Base-by-base conservation (phyloP, 345 rosid species). In the Punica granatum region DNA sequence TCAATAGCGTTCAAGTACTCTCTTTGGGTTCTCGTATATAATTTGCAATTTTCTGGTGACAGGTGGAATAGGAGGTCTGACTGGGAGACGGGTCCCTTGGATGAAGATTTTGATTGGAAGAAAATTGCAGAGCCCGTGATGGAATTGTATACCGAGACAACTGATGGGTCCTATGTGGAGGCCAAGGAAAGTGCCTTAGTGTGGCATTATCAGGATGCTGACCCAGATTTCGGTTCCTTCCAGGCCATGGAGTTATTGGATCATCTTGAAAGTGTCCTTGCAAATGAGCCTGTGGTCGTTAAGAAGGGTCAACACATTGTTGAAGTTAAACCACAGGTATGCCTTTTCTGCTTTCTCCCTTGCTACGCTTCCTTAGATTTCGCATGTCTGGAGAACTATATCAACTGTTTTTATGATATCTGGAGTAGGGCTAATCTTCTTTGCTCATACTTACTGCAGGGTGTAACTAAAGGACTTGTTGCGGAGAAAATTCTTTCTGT, bases 391-490 rank as follows among this genome's bases (percentile, higher is more conserved):
- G n/a, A 33, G 26, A 30, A 28, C 31, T 36, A 0, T n/a, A n/a
- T n/a, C n/a, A n/a, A n/a, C n/a, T n/a, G n/a, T n/a, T n/a, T n/a
- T n/a, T n/a, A n/a, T n/a, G n/a, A n/a, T n/a, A n/a, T n/a, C n/a
- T n/a, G n/a, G n/a, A n/a, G n/a, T n/a, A n/a, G 19, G 61, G 25
- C 56, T 65, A 28, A 65, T 41, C 32, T 49, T 12, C 56, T 43
- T 70, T 23, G 36, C n/a, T 61, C 32, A 12, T 46, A 28, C n/a
- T 63, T 36, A 30, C 12, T 71, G 62, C 79, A 86, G 90, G 88
- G 90, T 61, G 81, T 84, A 51, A 74, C 76, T 44, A 86, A 86
- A 69, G 90, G 90, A 21, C 67, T 80, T 1, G 88, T 74, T 28
- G 76, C 86, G 0, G 83, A 74, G 67, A 81, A 82, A 74, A 80